Conservation (phyloP, 139 green algal species). For the Coelastrella sp. region DNA sequence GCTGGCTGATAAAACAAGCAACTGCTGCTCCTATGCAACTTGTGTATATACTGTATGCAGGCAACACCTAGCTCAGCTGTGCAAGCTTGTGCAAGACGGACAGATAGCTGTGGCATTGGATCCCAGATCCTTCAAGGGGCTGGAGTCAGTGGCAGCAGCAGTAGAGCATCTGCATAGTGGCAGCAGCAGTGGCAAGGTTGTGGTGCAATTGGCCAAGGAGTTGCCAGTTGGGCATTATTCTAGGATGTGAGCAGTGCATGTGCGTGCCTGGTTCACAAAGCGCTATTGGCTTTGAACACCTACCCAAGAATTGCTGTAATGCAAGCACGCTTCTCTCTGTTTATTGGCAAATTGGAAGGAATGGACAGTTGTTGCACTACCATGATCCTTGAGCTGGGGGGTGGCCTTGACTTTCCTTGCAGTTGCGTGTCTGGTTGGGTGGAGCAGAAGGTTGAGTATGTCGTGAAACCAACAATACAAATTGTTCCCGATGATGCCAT, state of each 20-base stretch:
- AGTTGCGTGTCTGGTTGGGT: no score
- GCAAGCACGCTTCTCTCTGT: no score
- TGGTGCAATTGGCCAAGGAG: conserved; percentile 60
- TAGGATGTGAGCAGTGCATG: background rate
- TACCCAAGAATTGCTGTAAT: no score
- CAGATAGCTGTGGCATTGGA: conserved; percentile 57
- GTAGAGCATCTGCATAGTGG: conserved; percentile 82
- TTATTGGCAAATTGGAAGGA: no score
- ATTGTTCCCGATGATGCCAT: no score
- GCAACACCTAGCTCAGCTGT: conserved; percentile 49
- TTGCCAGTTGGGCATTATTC: conserved; percentile 42
- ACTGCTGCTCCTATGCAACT: background rate
- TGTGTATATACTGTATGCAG: conserved; percentile 7
- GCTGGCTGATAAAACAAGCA: background rate
- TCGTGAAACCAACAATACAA: no score
- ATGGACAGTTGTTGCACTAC: no score
- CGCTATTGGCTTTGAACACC: no score
- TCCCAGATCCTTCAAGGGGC: conserved; percentile 56
- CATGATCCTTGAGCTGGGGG: no score
- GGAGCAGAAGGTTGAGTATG: no score
- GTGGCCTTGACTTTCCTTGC: no score
- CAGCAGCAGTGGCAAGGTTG: conserved; percentile 83
- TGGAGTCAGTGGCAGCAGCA: conserved; percentile 74
- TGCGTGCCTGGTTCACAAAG: no score
- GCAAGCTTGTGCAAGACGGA: conserved; percentile 55